A percentile compares a stretch with the other conserved stretches of the same genome.
These are phyloP conservation scores for Iodosphaeria phyllophila DNA, from an alignment of 2,329 filamentous ascomycete genomes.

Conservation along the genomic window DNA sequence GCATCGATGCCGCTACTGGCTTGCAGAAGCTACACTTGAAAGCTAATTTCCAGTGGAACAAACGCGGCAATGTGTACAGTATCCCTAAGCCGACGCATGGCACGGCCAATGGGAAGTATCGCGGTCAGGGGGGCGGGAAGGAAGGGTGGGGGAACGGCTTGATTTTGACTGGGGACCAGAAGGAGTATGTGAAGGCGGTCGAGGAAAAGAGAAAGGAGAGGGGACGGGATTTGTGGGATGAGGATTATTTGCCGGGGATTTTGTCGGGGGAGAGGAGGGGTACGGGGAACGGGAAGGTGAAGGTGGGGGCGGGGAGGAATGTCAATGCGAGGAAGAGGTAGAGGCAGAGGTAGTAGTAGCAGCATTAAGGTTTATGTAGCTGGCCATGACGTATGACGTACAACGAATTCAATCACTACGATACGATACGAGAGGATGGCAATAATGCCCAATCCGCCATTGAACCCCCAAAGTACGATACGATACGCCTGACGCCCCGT, in stretches of 20 bases:
- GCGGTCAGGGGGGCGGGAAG: slow-evolving; percentile 53
- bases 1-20: slow-evolving; percentile 62
- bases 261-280: slow-evolving; percentile 56
- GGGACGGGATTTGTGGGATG: slow-evolving; percentile 78
- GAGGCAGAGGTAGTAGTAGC: slow-evolving; percentile 7
- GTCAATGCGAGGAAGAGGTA: slow-evolving; percentile 62
- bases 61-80: slow-evolving; percentile 76
- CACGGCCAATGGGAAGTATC: slow-evolving; percentile 55
- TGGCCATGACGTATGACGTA: background rate
- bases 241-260: slow-evolving; percentile 77
- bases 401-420: too few species aligned
- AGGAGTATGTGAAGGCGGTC: slow-evolving; percentile 58
- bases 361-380: background rate
- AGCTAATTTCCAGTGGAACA: slow-evolving; percentile 93
- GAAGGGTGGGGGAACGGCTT: slow-evolving; percentile 71
- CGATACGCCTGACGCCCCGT: too few species aligned
- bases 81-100: slow-evolving; percentile 81
- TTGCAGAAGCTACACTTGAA: slow-evolving; percentile 76
- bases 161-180: slow-evolving; percentile 87
- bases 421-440: too few species aligned
- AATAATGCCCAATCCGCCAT: too few species aligned
- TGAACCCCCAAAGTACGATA: too few species aligned
- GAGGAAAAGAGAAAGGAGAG: slow-evolving; percentile 46
- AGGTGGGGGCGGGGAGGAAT: slow-evolving; percentile 69
- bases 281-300: slow-evolving; percentile 44